Evolutionary conservation across 495 filamentous ascomycete species (phyloP).

Genomic region (Podospora comata): DNA sequence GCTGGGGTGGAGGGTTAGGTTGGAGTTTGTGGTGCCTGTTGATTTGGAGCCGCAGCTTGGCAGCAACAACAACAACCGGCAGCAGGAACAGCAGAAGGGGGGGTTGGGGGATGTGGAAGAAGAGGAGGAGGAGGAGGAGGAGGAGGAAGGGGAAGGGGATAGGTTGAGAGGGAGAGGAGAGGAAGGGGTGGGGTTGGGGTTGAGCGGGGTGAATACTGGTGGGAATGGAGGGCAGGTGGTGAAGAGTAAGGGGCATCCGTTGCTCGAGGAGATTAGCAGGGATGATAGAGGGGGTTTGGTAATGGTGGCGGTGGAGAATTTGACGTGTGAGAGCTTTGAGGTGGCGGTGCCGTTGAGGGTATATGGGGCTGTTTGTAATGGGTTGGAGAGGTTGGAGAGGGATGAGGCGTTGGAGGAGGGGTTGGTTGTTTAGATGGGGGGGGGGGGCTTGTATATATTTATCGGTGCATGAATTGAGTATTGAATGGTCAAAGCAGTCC

Average conservation of each 20-base stretch:
- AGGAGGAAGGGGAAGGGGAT: conserved; percentile 15
- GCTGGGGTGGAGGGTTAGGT: conserved; percentile 77
- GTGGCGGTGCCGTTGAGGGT: conserved; percentile 78
- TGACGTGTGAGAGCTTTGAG: conserved; percentile 86
- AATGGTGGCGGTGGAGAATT: conserved; percentile 66
- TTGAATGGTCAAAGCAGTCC: not conserved
- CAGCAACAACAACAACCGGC: conserved; percentile 22
- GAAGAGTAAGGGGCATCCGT: conserved; percentile 31
- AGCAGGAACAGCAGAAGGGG: not conserved
- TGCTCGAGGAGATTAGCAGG: conserved; percentile 58
- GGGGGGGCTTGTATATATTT: not conserved
- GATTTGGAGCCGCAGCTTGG: not conserved
- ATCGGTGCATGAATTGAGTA: not conserved
- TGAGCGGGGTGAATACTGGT: not conserved
- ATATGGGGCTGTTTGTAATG: conserved; percentile 63
- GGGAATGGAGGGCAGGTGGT: conserved; percentile 1
- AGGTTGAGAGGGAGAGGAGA: conserved; percentile 7
- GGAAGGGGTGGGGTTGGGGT: conserved; percentile 3
- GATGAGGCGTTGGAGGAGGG: conserved; percentile 48
- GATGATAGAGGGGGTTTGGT: conserved; percentile 70
- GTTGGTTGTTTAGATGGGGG: conserved; percentile 40
- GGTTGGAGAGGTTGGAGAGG: conserved; percentile 46
- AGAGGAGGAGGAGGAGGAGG: conserved; percentile 16
- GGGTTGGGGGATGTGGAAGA: conserved; percentile 7
- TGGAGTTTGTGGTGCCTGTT: conserved; percentile 78